Percentiles rank a stretch among this genome's conserved stretches.
Evolutionary conservation across 768 basidiomycete species (phyloP).

Genomic region (Termitomyces sp.): DNA sequence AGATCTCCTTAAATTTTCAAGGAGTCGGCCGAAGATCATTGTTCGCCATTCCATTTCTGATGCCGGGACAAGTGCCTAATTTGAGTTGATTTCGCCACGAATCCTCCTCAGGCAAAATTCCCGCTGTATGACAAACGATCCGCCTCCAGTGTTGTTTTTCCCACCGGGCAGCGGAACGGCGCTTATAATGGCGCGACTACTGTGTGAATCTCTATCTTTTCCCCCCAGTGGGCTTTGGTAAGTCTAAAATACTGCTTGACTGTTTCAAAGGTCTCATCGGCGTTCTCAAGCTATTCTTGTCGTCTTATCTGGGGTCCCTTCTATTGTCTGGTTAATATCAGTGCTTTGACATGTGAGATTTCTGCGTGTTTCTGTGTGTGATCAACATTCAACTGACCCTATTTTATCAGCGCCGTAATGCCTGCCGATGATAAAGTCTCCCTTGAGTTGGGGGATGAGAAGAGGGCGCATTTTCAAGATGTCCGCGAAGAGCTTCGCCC

Average conservation of each 20-base stretch:
- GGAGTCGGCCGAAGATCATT: background rate
- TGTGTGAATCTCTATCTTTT: background rate
- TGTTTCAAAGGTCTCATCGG: background rate
- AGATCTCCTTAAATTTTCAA: background rate
- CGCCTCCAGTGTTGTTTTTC: background rate
- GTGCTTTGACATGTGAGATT: background rate
- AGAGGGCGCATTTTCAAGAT: conserved; percentile 1
- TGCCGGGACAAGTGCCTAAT: background rate
- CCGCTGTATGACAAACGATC: conserved; percentile 2
- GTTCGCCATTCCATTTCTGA: conserved; percentile 1
- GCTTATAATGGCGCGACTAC: background rate
- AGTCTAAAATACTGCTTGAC: background rate
- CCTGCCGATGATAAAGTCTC: conserved; percentile 1
- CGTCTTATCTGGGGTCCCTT: background rate
- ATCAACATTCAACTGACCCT: background rate
- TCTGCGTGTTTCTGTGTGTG: background rate
- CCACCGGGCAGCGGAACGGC: background rate
- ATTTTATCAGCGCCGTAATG: background rate
- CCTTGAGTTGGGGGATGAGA: background rate
- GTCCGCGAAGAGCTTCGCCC: conserved; percentile 5
- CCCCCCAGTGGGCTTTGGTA: background rate
- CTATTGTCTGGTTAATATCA: background rate
- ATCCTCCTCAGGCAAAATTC: conserved; percentile 8
- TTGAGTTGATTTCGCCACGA: background rate
- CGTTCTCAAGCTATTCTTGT: background rate